Conservation (phyloP, 345 rosid species). For the Jatropha curcas region DNA sequence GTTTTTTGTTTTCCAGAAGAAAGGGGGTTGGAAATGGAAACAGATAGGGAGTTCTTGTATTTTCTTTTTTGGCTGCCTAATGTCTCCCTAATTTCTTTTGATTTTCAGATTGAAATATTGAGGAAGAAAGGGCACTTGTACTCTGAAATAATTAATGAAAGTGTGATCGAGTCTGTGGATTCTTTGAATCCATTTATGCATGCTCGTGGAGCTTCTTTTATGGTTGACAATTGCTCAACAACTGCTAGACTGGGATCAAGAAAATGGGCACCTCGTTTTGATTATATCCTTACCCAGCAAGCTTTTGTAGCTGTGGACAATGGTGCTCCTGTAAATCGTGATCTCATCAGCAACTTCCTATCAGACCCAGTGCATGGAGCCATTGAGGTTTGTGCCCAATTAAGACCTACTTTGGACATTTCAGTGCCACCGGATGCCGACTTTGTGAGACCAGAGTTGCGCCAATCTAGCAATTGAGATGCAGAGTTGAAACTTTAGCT, state of each 20-base stretch:
- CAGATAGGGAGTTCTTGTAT: background rate
- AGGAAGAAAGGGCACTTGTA: conserved; percentile 94
- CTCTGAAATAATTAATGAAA: conserved; percentile 94
- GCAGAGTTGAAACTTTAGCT: background rate
- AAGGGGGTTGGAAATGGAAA: background rate
- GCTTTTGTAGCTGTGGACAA: conserved; percentile 74
- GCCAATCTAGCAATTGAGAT: conserved; percentile 55
- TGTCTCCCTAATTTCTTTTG: background rate
- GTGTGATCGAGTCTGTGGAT: conserved; percentile 89
- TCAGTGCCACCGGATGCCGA: conserved; percentile 86
- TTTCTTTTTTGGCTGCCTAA: background rate
- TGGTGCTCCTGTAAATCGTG: conserved; percentile 59
- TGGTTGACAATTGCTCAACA: conserved; percentile 98
- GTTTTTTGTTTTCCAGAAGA: background rate
- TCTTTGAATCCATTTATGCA: conserved; percentile 95
- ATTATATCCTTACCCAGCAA: conserved; percentile 78
- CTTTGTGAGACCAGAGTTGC: conserved; percentile 90
- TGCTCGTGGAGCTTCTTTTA: conserved; percentile 91
- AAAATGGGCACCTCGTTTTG: conserved; percentile 93
- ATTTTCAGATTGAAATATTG: conserved; percentile 76
- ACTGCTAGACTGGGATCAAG: conserved; percentile 91
- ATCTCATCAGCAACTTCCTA: conserved; percentile 81
- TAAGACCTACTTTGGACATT: conserved; percentile 88
- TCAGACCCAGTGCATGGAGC: conserved; percentile 91
- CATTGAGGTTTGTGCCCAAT: conserved; percentile 70